A percentile compares a stretch with the other conserved stretches of the same genome.
Evolutionary conservation across 1,139 yeast genomes (phyloP).

Genomic region (Debaryomycetaceae sp.): DNA sequence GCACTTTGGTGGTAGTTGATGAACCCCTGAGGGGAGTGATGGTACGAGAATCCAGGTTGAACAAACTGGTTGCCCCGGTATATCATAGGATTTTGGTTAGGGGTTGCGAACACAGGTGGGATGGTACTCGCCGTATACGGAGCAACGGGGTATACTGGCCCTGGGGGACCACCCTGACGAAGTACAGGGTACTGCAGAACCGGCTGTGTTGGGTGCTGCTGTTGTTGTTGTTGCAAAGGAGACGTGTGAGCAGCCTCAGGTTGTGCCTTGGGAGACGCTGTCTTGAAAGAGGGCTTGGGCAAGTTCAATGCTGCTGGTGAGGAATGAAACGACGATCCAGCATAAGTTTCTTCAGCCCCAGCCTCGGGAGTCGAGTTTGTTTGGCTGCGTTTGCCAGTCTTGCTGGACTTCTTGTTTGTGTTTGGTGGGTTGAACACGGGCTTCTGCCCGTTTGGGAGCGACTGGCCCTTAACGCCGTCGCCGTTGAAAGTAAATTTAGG

Average conservation of each 20-base stretch:
- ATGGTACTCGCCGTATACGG: constrained; percentile 9
- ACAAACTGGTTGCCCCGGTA: constrained; percentile 11
- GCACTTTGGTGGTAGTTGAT: constrained; percentile 14
- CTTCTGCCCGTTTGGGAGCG: constrained; percentile 18
- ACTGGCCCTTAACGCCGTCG: constrained; percentile 7
- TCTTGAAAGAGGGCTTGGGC: constrained; percentile 51
- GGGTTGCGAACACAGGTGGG: constrained; percentile 6
- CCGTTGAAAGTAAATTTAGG: constrained; percentile 21
- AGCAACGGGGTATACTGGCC: constrained; percentile 9
- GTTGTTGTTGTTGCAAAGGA: constrained; percentile 11
- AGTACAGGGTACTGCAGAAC: constrained; percentile 4
- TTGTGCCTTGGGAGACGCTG: constrained; percentile 22
- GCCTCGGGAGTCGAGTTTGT: constrained; percentile 12
- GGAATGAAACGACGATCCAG: constrained; percentile 56
- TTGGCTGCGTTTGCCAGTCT: constrained; percentile 12
- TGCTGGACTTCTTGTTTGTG: constrained; percentile 12
- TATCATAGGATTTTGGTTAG: constrained; percentile 6
- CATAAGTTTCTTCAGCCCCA: constrained; percentile 36
- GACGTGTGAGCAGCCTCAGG: constrained; percentile 11
- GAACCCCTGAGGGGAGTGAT: constrained; percentile 29
- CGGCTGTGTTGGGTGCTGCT: constrained; percentile 10
- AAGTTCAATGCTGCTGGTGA: constrained; percentile 55
- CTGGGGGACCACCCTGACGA: constrained; percentile 4
- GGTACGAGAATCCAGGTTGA: constrained; percentile 28
- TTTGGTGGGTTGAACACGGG: constrained; percentile 14